Evolutionary conservation across 805 yeast species (phyloP).

Genomic region (Schwanniomyces polymorphus): DNA sequence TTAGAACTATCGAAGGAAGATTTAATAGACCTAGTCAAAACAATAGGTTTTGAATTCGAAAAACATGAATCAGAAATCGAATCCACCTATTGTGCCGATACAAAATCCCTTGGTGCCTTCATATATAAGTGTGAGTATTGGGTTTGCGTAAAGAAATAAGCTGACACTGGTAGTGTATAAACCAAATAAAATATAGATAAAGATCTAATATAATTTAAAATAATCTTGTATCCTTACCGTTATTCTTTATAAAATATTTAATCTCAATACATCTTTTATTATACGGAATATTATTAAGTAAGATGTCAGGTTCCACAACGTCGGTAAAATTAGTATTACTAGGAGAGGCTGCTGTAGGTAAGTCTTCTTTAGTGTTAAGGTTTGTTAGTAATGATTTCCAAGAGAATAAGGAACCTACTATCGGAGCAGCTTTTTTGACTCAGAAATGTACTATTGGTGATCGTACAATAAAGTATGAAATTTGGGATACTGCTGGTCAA

Average conservation of each 20-base stretch:
- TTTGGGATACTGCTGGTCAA: conserved; percentile 98
- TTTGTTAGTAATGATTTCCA: conserved; percentile 95
- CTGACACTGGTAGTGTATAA: neutral
- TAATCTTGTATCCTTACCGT: neutral
- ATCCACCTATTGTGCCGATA: conserved; percentile 56
- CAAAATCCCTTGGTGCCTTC: conserved; percentile 51
- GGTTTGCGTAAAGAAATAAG: conserved; percentile 47
- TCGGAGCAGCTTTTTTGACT: conserved; percentile 96
- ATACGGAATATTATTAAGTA: conserved; percentile 15
- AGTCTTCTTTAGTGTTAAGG: conserved; percentile 86
- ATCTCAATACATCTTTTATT: neutral
- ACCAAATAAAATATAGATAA: neutral
- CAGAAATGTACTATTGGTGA: conserved; percentile 88
- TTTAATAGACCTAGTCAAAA: conserved; percentile 43
- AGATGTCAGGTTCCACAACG: conserved; percentile 49
- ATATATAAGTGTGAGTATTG: conserved; percentile 66
- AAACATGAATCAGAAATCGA: conserved; percentile 44
- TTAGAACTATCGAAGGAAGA: conserved; percentile 62
- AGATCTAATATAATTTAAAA: neutral
- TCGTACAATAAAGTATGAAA: conserved; percentile 85
- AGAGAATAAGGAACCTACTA: conserved; percentile 96
- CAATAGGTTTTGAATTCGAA: conserved; percentile 52
- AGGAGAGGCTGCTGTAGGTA: conserved; percentile 98
- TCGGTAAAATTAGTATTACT: conserved; percentile 86
- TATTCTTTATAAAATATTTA: neutral